Conservation (phyloP, 2,329 filamentous ascomycete genomes). For the Emmonsiellopsis sp. region DNA sequence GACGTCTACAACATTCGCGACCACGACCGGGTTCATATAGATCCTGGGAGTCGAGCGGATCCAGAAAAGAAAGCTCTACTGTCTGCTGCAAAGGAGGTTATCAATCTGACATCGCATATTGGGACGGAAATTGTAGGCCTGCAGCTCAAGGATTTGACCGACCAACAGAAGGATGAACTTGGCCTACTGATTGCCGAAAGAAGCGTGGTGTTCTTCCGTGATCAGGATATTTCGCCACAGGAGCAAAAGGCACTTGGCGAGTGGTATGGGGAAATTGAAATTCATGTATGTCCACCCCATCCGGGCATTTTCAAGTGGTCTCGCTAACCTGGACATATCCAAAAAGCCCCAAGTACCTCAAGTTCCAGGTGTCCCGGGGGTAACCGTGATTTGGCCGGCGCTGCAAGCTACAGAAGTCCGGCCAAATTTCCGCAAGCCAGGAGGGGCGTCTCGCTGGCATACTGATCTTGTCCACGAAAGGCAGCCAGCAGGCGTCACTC, state of each 20-base stretch:
- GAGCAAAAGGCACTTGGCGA: slow-evolving; percentile 56
- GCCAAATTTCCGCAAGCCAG: slow-evolving; percentile 57
- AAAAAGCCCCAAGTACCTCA: slow-evolving; percentile 59
- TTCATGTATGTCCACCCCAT: slow-evolving; percentile 47
- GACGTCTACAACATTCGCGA: slow-evolving; percentile 60
- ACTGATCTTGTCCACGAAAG: slow-evolving; percentile 62
- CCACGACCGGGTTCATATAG: slow-evolving; percentile 46
- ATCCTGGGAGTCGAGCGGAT: slow-evolving; percentile 57
- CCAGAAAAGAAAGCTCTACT: slow-evolving; percentile 54
- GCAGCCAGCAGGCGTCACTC: slow-evolving; percentile 62
- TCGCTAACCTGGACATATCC: no score
- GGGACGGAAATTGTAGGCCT: slow-evolving; percentile 57
- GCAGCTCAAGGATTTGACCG: slow-evolving; percentile 53
- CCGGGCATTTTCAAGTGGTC: no score
- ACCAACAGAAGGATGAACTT: slow-evolving; percentile 53
- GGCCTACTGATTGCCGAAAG: slow-evolving; percentile 55
- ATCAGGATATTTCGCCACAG: slow-evolving; percentile 53
- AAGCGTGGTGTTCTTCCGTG: slow-evolving; percentile 59
- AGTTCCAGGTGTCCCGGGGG: slow-evolving; percentile 57
- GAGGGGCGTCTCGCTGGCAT: slow-evolving; percentile 61
- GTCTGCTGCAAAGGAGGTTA: slow-evolving; percentile 54
- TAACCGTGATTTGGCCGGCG: slow-evolving; percentile 62
- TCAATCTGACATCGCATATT: slow-evolving; percentile 52
- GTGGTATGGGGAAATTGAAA: slow-evolving; percentile 56
- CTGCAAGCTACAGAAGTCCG: slow-evolving; percentile 53